A percentile compares a stretch with the other conserved stretches of the same genome.
phyloP scores from a whole-genome alignment of 768 basidiomycete genomes.

The Daedaleopsis nitida region DNA sequence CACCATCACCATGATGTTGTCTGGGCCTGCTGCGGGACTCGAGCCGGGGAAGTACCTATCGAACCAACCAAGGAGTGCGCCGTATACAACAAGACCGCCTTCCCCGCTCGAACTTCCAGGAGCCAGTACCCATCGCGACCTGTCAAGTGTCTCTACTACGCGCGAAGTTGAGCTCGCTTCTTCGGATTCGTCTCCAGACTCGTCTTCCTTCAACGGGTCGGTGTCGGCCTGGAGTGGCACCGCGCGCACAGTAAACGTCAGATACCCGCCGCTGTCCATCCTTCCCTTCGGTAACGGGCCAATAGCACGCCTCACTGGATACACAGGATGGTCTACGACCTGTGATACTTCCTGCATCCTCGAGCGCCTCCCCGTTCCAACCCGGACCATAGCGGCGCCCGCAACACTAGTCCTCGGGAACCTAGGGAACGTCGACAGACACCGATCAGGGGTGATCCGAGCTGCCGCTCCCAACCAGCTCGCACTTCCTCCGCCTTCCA shows the following conservation, averaged over 20 bases:
- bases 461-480: conserved; percentile 12
- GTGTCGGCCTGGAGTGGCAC: neutral
- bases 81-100: neutral
- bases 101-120: neutral
- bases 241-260: conserved; percentile 10
- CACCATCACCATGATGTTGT: conserved; percentile 6
- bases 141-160: neutral
- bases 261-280: conserved; percentile 12
- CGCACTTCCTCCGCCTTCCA: conserved; percentile 5
- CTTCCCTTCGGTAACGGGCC: conserved; percentile 9
- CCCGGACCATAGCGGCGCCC: conserved; percentile 2
- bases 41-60: conserved; percentile 2
- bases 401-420: conserved; percentile 5
- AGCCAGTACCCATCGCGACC: neutral
- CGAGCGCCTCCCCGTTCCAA: neutral
- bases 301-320: conserved; percentile 7
- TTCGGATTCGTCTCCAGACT: neutral
- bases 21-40: neutral
- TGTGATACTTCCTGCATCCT: conserved; percentile 2
- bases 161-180: neutral
- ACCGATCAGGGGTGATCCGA: neutral
- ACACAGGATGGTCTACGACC: neutral
- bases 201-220: neutral
- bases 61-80: conserved; percentile 9
- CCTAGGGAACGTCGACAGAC: conserved; percentile 9